These are phyloP conservation scores for Neonectria coccinea DNA, from an alignment of 2,329 filamentous ascomycete genomes.

Conservation along the genomic window DNA sequence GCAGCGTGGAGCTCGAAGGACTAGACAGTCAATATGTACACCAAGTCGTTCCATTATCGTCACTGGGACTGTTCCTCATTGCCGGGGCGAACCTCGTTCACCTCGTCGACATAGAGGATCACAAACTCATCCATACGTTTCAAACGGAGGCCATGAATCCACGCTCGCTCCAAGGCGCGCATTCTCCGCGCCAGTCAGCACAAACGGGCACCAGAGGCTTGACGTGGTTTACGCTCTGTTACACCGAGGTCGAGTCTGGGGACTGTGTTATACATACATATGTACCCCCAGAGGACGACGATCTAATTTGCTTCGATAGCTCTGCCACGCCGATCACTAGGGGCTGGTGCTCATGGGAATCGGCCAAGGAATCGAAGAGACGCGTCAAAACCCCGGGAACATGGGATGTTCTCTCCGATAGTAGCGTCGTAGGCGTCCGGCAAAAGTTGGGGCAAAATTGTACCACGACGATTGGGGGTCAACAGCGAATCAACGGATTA, in stretches of 20 bases:
- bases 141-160: constrained; percentile 67
- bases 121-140: constrained; percentile 70
- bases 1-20: constrained; percentile 55
- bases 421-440: constrained; percentile 73
- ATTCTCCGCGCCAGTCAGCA: constrained; percentile 57
- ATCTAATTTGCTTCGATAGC: constrained; percentile 67
- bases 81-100: constrained; percentile 70
- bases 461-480: constrained; percentile 28
- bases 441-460: constrained; percentile 50
- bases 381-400: constrained; percentile 71
- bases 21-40: constrained; percentile 61
- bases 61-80: constrained; percentile 70
- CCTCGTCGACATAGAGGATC: constrained; percentile 60
- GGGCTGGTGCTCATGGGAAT: constrained; percentile 63
- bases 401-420: constrained; percentile 72
- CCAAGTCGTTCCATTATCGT: constrained; percentile 69
- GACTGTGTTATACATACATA: constrained; percentile 76
- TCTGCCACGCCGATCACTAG: constrained; percentile 51
- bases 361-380: constrained; percentile 63
- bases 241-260: constrained; percentile 68
- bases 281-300: constrained; percentile 63
- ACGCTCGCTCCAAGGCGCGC: constrained; percentile 70
- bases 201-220: constrained; percentile 67
- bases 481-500: constrained; percentile 40
- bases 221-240: constrained; percentile 72